Percentiles rank a stretch among this genome's conserved stretches.
Evolutionary conservation across 2,329 filamentous ascomycete genomes (phyloP).

Genomic region (Exophiala bonariae): DNA sequence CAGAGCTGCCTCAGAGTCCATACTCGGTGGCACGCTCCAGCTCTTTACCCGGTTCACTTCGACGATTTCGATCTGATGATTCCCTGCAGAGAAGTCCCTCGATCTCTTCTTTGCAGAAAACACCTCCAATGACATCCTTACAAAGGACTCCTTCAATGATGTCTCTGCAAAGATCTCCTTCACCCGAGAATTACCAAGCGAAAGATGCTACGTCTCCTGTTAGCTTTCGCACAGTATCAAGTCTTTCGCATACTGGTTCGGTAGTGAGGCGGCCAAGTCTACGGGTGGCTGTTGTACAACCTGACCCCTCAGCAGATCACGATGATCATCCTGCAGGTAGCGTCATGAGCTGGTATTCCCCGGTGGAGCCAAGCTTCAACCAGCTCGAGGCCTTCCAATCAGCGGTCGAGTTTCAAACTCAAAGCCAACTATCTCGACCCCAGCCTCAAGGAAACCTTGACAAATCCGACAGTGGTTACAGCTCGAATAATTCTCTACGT

Average conservation of each 20-base stretch:
- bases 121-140: not conserved
- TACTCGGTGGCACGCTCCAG: slow-evolving; percentile 10
- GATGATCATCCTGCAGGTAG: slow-evolving; percentile 3
- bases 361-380: slow-evolving; percentile 5
- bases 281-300: too few species aligned
- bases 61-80: slow-evolving; percentile 14
- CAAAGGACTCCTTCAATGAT: too few species aligned
- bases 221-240: too few species aligned
- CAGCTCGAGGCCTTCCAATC: slow-evolving; percentile 17
- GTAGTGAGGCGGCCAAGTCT: too few species aligned
- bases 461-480: slow-evolving; percentile 30
- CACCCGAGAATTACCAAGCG: too few species aligned
- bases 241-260: too few species aligned
- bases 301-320: not conserved
- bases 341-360: slow-evolving; percentile 13
- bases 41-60: slow-evolving; percentile 10
- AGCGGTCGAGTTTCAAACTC: slow-evolving; percentile 17
- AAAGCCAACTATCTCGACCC: slow-evolving; percentile 6
- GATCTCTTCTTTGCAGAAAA: slow-evolving; percentile 7
- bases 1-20: slow-evolving; percentile 24
- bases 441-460: slow-evolving; percentile 9
- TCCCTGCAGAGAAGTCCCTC: slow-evolving; percentile 13
- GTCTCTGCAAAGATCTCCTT: too few species aligned
- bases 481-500: slow-evolving; percentile 25
- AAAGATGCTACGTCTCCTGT: too few species aligned